Conservation (phyloP, 148 eudicot genomes). For the Chenopodium suecicum region DNA sequence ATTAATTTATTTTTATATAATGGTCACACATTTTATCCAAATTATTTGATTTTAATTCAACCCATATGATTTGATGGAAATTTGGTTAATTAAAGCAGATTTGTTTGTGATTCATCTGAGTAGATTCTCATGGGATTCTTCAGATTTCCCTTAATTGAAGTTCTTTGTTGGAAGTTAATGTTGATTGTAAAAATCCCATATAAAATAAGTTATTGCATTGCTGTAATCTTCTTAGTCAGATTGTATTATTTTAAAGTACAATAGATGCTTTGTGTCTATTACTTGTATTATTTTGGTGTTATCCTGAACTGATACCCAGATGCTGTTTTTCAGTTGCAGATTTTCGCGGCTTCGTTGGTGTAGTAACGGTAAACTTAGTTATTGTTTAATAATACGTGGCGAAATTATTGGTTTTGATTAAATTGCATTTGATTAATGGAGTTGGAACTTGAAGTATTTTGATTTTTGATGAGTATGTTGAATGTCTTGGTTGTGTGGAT, state of each 20-base stretch:
- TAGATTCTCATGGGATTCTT: slow-evolving; percentile 51
- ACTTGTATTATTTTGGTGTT: slow-evolving; percentile 57
- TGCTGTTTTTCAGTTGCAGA: slow-evolving; percentile 72
- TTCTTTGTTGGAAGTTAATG: slow-evolving; percentile 29
- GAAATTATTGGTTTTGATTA: neutral
- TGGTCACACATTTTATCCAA: no score
- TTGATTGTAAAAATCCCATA: slow-evolving; percentile 9
- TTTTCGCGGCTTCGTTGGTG: slow-evolving; percentile 36
- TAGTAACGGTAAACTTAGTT: slow-evolving; percentile 28
- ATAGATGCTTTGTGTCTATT: slow-evolving; percentile 84
- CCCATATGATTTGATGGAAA: neutral
- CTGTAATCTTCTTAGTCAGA: slow-evolving; percentile 32
- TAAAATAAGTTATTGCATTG: slow-evolving; percentile 9
- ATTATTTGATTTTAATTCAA: no score
- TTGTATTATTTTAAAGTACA: slow-evolving; percentile 24
- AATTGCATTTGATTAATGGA: slow-evolving; percentile 26
- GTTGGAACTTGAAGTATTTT: slow-evolving; percentile 43
- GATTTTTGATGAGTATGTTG: slow-evolving; percentile 29
- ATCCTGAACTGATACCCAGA: slow-evolving; percentile 65
- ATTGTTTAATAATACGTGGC: slow-evolving; percentile 10
- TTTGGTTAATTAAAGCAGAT: slow-evolving; percentile 25
- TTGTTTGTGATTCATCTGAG: slow-evolving; percentile 30
- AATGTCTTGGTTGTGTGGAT: slow-evolving; percentile 27
- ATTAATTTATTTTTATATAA: no score
- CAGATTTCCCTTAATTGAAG: slow-evolving; percentile 29